Conservation (phyloP, 2,329 filamentous ascomycete genomes). For the Ascochyta pisi region DNA sequence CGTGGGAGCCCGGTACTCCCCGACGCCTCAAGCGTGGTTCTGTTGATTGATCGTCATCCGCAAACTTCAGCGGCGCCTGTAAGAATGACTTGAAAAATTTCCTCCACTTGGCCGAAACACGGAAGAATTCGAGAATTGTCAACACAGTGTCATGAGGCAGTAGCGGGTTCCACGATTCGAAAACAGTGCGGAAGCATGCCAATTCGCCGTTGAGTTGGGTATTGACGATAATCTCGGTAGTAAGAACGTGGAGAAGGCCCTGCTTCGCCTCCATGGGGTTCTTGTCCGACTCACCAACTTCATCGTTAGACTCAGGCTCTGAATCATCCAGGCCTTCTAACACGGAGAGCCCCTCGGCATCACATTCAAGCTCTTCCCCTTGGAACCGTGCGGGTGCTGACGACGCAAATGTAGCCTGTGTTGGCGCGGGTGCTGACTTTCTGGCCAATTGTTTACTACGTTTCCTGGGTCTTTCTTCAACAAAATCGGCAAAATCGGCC, state of each 20-base stretch:
- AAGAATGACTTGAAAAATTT: constrained; percentile 56
- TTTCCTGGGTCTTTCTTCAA: not conserved
- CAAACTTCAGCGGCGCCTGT: constrained; percentile 55
- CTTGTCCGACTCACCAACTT: constrained; percentile 22
- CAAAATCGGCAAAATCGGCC: constrained; percentile 23
- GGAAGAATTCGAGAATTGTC: constrained; percentile 54
- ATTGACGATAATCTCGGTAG: constrained; percentile 43
- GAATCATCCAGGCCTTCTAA: not conserved
- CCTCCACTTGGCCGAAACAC: constrained; percentile 53
- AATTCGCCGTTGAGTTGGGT: constrained; percentile 38
- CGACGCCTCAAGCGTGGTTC: constrained; percentile 51
- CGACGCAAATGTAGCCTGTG: too few relatives aligned
- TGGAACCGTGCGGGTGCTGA: not conserved
- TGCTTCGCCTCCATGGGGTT: constrained; percentile 43
- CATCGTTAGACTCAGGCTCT: constrained; percentile 2
- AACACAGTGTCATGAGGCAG: constrained; percentile 56
- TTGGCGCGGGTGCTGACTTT: not conserved
- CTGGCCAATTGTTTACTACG: not conserved
- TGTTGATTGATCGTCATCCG: constrained; percentile 40
- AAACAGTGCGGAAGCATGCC: constrained; percentile 41
- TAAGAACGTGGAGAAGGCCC: constrained; percentile 38
- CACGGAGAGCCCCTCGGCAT: not conserved
- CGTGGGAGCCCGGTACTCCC: constrained; percentile 56
- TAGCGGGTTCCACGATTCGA: constrained; percentile 41
- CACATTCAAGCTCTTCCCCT: too few relatives aligned